Conservation (phyloP, 139 green algal species). For the Tetratostichococcus sp. region DNA sequence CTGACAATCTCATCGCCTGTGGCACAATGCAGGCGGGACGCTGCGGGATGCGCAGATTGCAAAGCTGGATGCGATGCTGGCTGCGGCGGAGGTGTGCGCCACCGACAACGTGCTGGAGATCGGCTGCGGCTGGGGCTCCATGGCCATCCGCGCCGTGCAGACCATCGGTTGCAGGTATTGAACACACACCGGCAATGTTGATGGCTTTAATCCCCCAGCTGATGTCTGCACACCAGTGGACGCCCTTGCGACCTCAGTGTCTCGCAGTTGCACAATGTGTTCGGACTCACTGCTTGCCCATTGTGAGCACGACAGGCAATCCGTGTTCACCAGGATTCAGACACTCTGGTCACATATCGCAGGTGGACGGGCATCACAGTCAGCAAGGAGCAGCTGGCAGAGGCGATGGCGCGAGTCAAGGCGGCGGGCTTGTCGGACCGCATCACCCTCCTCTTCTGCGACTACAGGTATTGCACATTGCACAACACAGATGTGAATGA, state of each 20-base stretch:
- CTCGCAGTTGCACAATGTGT: too few species aligned
- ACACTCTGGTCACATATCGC: too few species aligned
- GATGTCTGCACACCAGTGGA: too few species aligned
- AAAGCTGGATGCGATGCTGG: conserved; percentile 88
- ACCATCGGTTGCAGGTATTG: conserved; percentile 49
- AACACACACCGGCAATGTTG: too few species aligned
- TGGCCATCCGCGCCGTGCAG: conserved; percentile 79
- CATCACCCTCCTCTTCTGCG: conserved; percentile 82
- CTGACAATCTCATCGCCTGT: too few species aligned
- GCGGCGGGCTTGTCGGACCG: conserved; percentile 72
- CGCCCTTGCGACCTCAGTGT: too few species aligned
- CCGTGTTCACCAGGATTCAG: too few species aligned
- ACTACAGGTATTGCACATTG: conserved; percentile 67
- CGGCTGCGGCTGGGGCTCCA: conserved; percentile 93
- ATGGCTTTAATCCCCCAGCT: too few species aligned
- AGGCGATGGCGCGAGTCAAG: conserved; percentile 73
- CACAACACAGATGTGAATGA: too few species aligned
- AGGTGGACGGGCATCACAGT: conserved; percentile 77
- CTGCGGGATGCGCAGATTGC: conserved; percentile 65
- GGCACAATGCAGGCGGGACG: conserved; percentile 23
- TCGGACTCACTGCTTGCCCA: too few species aligned
- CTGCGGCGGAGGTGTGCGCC: conserved; percentile 34
- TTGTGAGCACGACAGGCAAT: too few species aligned
- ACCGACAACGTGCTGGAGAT: conserved; percentile 91
- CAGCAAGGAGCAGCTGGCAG: conserved; percentile 86